Evolutionary conservation across 805 yeast species (phyloP), one percentile per base, ranked within the genome.

Genomic region (Kuraishia molischiana): DNA sequence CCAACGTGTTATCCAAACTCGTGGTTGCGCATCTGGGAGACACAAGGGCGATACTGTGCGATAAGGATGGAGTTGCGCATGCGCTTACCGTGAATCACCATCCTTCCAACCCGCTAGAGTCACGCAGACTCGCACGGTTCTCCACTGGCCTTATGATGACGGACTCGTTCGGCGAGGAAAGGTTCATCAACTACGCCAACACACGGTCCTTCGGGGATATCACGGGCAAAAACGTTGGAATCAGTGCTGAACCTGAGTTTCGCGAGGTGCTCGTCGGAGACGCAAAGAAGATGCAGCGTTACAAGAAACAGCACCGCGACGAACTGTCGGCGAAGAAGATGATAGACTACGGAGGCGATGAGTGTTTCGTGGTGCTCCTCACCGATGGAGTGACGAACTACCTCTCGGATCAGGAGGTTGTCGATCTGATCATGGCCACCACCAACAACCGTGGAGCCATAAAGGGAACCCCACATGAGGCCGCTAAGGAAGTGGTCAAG

Each of bases 151-250:
- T 79, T 41, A 73, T 81, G 51, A 73, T 74, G 78, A 77, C 83
- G 5, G 97, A 90, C 54, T 81, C 96, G 3, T 90, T 89, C 63
- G 98, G 98, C 5, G 95, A 87, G 51, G 85, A 83, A 51, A 56
- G 97, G 40, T 89, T 79, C 49, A 49, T 74, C 40, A 72, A 77
- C 44, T 80, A 78, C 52, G 95, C 97, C 18, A 92, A 92, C 52
- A 92, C 98, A 2, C 69, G 98, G 45, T 70, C 96, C 1, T 92
- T 92, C 67, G 98, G 98, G 30, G 98, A 92, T 59, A 51, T 79
- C 13, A 64, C 69, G 19, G 95, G 78, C 38, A 92, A 92, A 57
- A 68, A 79, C 28, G 73, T 77, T 53, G 98, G 98, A 1, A 77
- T 92, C 1, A 69, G 89, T 0, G 85, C 96, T 11, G 97, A 92